Conservation (phyloP, 208 protist genomes). For the Trypanosoma melophagium region DNA sequence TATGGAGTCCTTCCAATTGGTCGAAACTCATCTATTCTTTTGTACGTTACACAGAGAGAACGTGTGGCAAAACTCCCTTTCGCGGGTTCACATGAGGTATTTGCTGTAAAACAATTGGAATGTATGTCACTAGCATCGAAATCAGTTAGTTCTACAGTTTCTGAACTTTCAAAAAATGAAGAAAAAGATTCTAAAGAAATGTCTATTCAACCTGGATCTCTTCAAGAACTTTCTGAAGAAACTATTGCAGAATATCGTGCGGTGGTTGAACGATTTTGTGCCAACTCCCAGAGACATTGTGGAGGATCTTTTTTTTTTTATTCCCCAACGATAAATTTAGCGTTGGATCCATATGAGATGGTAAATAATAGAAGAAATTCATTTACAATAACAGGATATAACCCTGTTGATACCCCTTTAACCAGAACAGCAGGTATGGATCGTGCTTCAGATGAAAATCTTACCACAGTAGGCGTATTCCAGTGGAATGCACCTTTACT, state of each 20-base stretch:
- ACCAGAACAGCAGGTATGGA: too few relatives aligned
- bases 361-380: constrained; percentile 1
- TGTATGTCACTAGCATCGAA: constrained; percentile 53
- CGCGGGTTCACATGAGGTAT: constrained; percentile 38
- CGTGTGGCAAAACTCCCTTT: constrained; percentile 36
- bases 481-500: constrained; percentile 40
- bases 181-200: constrained; percentile 10
- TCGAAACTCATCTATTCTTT: constrained; percentile 39
- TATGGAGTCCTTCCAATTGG: constrained; percentile 75
- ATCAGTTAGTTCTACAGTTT: neutral
- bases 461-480: constrained; percentile 24
- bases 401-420: too few relatives aligned
- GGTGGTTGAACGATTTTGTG: constrained; percentile 60
- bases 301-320: constrained; percentile 63
- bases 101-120: constrained; percentile 44
- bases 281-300: constrained; percentile 23
- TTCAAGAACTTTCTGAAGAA: constrained; percentile 27
- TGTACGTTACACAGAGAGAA: constrained; percentile 58
- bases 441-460: too few relatives aligned
- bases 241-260: constrained; percentile 50
- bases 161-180: neutral
- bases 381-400: too few relatives aligned
- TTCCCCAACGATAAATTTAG: constrained; percentile 65
- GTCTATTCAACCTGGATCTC: neutral
- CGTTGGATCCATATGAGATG: constrained; percentile 48